Evolutionary conservation across 805 yeast species (phyloP), one percentile per base, ranked within the genome.

Genomic region (Kluyveromyces siamensis): DNA sequence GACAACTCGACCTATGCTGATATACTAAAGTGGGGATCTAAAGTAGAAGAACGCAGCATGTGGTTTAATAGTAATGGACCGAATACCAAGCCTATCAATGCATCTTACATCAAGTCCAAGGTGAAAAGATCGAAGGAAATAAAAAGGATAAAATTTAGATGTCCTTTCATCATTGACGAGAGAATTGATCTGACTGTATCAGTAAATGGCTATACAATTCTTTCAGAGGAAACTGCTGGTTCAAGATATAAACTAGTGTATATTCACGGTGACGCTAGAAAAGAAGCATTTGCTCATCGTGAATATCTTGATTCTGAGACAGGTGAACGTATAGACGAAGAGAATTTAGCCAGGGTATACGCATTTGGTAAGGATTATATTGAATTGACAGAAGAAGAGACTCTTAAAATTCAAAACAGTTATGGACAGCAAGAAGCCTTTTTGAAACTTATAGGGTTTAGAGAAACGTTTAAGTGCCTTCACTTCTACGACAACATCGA

Each of bases 131-230:
- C 79, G 30, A 82, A 78, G 52, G 85, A 83, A 55, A 74, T 85
- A 4, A 76, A 76, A 44, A 66, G 95, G 44, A 73, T 81, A 0
- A 77, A 75, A 45, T 86, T 84, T 59, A 72, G 76, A 14, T 78
- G 85, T 51, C 77, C 81, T 9, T 63, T 89, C 42, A 73, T 78
- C 1, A 65, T 87, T 6, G 74, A 80, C 42, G 78, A 77, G 37
- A 66, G 69, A 0, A 48, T 47, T 2, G 48, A 57, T 27, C 54
- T 90, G 17, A 70, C 72, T 0, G 75, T 91, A 44, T 84, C 88
- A 0, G 72, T 90, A 1, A 78, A 77, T 54, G 97, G 96, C 0
- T 85, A 80, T 57, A 67, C 83, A 0, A 71, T 85, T n/a, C 76
- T 75, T 51, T 70, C 73, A 8, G 79, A 77, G 46, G 83, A 81